A percentile compares a stretch with the other conserved stretches of the same genome.
These are phyloP conservation scores for Gyromitra esculenta DNA, from an alignment of 2,329 filamentous ascomycete species.

Conservation along the genomic window DNA sequence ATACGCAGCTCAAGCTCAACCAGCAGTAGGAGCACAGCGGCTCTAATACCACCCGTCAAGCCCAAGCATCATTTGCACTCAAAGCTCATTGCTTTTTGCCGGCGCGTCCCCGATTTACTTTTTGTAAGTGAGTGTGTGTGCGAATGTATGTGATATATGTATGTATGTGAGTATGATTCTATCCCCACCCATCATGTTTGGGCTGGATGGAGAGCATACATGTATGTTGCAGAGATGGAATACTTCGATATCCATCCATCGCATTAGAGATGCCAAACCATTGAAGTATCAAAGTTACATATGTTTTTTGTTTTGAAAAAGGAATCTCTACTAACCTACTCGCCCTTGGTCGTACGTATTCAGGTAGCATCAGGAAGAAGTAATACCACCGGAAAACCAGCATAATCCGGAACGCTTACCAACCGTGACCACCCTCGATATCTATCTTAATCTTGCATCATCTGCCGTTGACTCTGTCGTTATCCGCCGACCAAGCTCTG, in stretches of 20 bases:
- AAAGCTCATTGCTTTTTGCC: conserved; percentile 52
- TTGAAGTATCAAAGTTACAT: conserved; percentile 17
- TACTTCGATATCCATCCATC: conserved; percentile 43
- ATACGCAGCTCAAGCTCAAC: conserved; percentile 45
- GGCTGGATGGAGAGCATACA: conserved; percentile 33
- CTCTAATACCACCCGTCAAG: conserved; percentile 17
- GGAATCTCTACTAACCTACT: conserved; percentile 26
- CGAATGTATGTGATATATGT: conserved; percentile 18
- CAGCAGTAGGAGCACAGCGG: conserved; percentile 37
- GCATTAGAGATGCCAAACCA: conserved; percentile 46
- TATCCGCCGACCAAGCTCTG: conserved; percentile 48
- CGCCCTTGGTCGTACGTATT: conserved; percentile 20
- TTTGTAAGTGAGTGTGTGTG: conserved; percentile 1
- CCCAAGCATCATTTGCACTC: conserved; percentile 40
- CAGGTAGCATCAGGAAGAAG: conserved; percentile 41
- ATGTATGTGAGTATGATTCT: conserved; percentile 20
- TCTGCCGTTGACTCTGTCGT: conserved; percentile 53
- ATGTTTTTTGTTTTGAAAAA: conserved; percentile 17
- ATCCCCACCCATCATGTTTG: conserved; percentile 43
- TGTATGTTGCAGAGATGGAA: conserved; percentile 34
- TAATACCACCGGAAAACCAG: conserved; percentile 45
- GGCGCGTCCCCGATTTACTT: conserved; percentile 50
- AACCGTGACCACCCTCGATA: conserved; percentile 47
- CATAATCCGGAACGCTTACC: conserved; percentile 52
- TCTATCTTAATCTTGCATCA: conserved; percentile 55